phyloP scores from a whole-genome alignment of 2,329 filamentous ascomycete species.

The Xylariaceae sp. region DNA sequence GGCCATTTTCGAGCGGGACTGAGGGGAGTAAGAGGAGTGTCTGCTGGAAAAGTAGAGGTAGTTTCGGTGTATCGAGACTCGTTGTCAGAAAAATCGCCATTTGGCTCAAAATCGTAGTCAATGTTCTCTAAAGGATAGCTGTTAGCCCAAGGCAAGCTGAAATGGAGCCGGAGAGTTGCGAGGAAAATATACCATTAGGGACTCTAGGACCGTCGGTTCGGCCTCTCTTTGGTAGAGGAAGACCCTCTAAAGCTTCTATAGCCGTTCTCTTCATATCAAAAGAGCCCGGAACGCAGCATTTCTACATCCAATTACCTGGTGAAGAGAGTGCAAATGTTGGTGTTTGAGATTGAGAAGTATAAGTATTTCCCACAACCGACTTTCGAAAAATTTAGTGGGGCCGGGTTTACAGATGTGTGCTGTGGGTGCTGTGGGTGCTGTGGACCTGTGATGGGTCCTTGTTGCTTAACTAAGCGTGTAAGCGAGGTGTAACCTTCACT shows the following conservation, averaged over 20 bases:
- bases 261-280: constrained; percentile 38
- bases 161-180: constrained; percentile 52
- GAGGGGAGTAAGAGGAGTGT: constrained; percentile 57
- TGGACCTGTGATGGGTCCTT: no score
- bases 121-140: constrained; percentile 9
- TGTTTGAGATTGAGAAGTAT: constrained; percentile 4
- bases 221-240: constrained; percentile 27
- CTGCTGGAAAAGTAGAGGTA: constrained; percentile 30
- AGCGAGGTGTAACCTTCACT: not conserved
- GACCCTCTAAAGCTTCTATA: constrained; percentile 21
- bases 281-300: not conserved
- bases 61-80: constrained; percentile 33
- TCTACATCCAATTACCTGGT: constrained; percentile 12
- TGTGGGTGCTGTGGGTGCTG: no score
- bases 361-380: not conserved
- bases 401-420: not conserved
- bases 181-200: no score
- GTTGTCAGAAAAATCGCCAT: constrained; percentile 27
- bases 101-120: constrained; percentile 20
- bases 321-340: not conserved
- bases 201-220: constrained; percentile 12
- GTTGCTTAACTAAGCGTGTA: not conserved
- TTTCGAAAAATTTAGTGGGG: constrained; percentile 33
- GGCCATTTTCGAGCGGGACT: constrained; percentile 64
- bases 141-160: constrained; percentile 53